Conservation (phyloP, 2,329 filamentous ascomycete species). For the Penicillium sp. region DNA sequence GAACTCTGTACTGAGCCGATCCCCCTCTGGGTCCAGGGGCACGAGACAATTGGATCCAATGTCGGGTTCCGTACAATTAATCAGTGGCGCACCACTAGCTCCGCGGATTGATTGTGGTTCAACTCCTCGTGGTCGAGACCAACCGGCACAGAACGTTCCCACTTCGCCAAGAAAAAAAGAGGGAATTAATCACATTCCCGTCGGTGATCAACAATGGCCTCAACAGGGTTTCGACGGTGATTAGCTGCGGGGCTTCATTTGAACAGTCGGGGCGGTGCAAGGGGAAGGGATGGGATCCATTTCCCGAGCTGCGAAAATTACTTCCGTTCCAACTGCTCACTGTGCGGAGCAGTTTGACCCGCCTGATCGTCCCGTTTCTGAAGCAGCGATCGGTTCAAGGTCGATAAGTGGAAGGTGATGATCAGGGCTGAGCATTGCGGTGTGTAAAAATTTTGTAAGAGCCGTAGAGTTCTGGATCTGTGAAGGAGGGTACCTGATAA, state of each 20-base stretch:
- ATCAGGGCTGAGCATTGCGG: background rate
- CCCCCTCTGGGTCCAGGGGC: background rate
- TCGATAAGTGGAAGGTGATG: background rate
- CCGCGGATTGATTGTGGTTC: slow-evolving; percentile 15
- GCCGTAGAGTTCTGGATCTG: background rate
- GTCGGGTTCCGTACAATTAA: background rate
- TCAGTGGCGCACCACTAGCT: slow-evolving; percentile 2
- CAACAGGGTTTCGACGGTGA: background rate
- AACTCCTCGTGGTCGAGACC: slow-evolving; percentile 16
- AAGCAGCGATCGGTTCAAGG: background rate
- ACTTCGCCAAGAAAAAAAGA: slow-evolving; percentile 8
- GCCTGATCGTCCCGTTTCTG: background rate
- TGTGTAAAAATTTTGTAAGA: background rate
- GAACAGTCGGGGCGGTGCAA: background rate
- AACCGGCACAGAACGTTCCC: background rate
- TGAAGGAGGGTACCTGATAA: background rate
- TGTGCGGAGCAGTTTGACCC: background rate
- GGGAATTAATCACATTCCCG: background rate
- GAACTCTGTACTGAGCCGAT: slow-evolving; percentile 1
- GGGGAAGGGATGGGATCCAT: background rate
- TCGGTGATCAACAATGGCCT: background rate
- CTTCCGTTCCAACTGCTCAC: too few relatives aligned
- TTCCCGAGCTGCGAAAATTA: background rate
- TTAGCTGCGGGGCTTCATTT: background rate
- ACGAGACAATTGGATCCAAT: slow-evolving; percentile 1